Percentiles rank a stretch among this genome's conserved stretches.
Evolutionary conservation across 305 asterid species (phyloP).

Genomic region (Stenogyne calaminthoides): DNA sequence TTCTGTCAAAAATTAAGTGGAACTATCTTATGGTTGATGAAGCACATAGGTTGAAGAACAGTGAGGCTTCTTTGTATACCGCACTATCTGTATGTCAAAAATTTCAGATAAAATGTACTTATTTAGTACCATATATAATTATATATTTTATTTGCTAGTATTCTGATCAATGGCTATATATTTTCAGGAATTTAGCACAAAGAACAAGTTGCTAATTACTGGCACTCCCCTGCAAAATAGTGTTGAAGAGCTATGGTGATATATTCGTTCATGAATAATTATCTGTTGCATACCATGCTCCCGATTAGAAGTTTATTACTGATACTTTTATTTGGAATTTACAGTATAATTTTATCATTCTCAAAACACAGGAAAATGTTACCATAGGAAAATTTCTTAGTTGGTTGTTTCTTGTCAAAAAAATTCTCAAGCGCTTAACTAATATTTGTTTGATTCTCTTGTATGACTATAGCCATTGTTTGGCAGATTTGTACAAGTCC

Average conservation of each 20-base stretch:
- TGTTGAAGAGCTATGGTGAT: conserved; percentile 98
- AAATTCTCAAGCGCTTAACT: neutral
- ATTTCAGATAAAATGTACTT: conserved; percentile 24
- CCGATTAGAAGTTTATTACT: conserved; percentile 19
- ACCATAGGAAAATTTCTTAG: neutral
- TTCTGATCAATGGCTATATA: conserved; percentile 22
- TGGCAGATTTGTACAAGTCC: conserved; percentile 18
- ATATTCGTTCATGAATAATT: conserved; percentile 20
- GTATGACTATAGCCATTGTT: neutral
- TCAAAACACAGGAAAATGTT: neutral
- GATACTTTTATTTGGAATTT: neutral
- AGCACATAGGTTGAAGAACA: conserved; percentile 97
- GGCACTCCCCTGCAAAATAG: conserved; percentile 99
- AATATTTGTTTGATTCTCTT: neutral
- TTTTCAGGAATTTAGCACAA: conserved; percentile 89
- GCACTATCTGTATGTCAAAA: conserved; percentile 60
- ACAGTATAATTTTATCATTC: neutral
- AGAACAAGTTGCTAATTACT: conserved; percentile 95
- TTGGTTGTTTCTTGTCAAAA: conserved; percentile 17
- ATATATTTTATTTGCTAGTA: conserved; percentile 17
- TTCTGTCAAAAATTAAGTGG: conserved; percentile 96
- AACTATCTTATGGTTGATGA: conserved; percentile 99
- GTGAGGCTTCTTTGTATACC: conserved; percentile 95
- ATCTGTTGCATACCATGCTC: conserved; percentile 7
- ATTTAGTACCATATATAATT: conserved; percentile 15